Percentiles rank a stretch among this genome's conserved stretches.
Conservation (phyloP, 192 early-diverging fungal genomes). For the Pecoramyces ruminantium region DNA sequence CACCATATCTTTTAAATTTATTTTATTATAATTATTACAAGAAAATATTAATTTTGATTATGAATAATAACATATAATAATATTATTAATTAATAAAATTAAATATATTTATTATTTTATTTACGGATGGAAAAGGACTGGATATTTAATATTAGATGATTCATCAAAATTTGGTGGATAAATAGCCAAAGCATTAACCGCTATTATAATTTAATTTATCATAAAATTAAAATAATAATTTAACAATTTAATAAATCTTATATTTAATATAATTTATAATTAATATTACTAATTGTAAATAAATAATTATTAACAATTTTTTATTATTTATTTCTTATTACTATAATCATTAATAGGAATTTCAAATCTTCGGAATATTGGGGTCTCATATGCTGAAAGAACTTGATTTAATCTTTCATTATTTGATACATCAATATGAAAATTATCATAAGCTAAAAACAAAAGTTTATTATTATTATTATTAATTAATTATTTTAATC, state of each 20-base stretch:
- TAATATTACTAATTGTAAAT: too few relatives aligned
- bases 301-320: too few relatives aligned
- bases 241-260: too few relatives aligned
- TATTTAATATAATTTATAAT: too few relatives aligned
- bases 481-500: too few relatives aligned
- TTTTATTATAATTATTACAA: slow-evolving; percentile 74
- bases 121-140: slow-evolving; percentile 3
- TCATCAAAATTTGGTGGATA: not conserved
- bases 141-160: not conserved
- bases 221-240: too few relatives aligned
- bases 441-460: not conserved
- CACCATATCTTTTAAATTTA: slow-evolving; percentile 41
- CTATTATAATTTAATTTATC: not conserved
- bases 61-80: slow-evolving; percentile 62
- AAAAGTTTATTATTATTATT: too few relatives aligned
- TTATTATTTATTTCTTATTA: too few relatives aligned
- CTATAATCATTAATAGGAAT: not conserved
- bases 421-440: not conserved
- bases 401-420: not conserved
- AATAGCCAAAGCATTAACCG: not conserved
- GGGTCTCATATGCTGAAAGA: not conserved
- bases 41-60: slow-evolving; percentile 60
- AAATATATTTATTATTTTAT: slow-evolving; percentile 8
- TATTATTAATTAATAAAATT: slow-evolving; percentile 65
- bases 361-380: not conserved